A percentile compares a stretch with the other conserved stretches of the same genome.
These are phyloP conservation scores for Phialophora expanda DNA, from an alignment of 2,329 filamentous ascomycete genomes.

Conservation along the genomic window DNA sequence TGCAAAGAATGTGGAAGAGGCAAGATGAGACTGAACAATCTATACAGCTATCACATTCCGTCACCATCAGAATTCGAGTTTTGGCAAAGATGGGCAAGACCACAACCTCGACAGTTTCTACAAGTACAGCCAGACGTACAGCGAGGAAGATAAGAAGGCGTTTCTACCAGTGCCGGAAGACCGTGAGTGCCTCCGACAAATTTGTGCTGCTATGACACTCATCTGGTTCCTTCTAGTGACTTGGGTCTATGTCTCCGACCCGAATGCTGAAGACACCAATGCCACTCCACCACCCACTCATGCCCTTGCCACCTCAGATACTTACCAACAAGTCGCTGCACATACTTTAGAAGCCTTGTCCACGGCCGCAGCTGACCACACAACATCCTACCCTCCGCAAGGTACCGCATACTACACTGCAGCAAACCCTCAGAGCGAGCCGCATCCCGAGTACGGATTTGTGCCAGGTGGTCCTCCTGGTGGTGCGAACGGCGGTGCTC, in stretches of 20 bases:
- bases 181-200: conserved; percentile 20
- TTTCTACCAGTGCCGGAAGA: conserved; percentile 35
- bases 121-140: conserved; percentile 34
- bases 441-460: conserved; percentile 34
- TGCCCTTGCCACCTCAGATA: conserved; percentile 20
- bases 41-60: conserved; percentile 64
- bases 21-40: conserved; percentile 4
- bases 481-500: conserved; percentile 13
- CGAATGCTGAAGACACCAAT: conserved; percentile 28
- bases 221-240: conserved; percentile 28
- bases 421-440: conserved; percentile 20
- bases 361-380: conserved; percentile 30
- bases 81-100: conserved; percentile 26
- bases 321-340: conserved; percentile 32
- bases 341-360: conserved; percentile 34
- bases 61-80: conserved; percentile 66
- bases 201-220: not conserved
- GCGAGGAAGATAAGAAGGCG: conserved; percentile 20
- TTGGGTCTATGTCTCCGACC: conserved; percentile 33
- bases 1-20: not conserved
- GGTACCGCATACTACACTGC: conserved; percentile 34
- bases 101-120: conserved; percentile 27
- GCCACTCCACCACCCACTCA: conserved; percentile 23
- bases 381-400: conserved; percentile 29
- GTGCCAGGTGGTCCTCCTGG: conserved; percentile 19